Evolutionary conservation across 1,284 basidiomycete species (phyloP).

Genomic region (Sporisorium sorghi): DNA sequence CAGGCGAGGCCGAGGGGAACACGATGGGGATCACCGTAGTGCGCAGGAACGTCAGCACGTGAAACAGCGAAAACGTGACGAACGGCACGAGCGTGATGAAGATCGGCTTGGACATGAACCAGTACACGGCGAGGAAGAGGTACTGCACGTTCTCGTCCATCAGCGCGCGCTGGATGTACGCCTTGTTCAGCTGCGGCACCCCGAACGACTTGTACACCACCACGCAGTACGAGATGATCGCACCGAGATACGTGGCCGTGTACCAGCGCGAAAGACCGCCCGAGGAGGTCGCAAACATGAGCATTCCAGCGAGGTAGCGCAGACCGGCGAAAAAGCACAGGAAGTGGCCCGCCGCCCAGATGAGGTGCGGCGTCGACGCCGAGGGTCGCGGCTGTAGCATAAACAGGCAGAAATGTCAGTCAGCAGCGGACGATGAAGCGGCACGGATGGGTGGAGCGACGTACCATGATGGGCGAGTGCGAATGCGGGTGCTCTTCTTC

Average conservation of each 20-base stretch:
- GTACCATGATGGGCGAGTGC: too few relatives aligned
- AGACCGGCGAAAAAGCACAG: conserved; percentile 66
- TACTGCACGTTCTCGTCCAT: conserved; percentile 70
- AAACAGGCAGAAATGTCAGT: conserved; percentile 6
- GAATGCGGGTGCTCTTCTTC: neutral
- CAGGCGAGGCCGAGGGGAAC: conserved; percentile 48
- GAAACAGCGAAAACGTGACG: conserved; percentile 69
- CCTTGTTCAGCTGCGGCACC: conserved; percentile 64
- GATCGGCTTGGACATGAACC: conserved; percentile 69
- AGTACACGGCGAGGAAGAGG: conserved; percentile 68
- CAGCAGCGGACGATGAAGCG: too few relatives aligned
- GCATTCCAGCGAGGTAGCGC: conserved; percentile 59
- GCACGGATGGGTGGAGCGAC: neutral
- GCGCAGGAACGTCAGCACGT: conserved; percentile 65
- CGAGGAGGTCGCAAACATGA: conserved; percentile 54
- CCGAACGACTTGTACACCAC: conserved; percentile 69
- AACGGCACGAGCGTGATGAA: conserved; percentile 68
- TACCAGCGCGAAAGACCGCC: conserved; percentile 64
- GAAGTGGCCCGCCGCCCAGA: conserved; percentile 69
- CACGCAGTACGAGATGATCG: conserved; percentile 69
- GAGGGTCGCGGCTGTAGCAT: conserved; percentile 47
- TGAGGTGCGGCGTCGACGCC: conserved; percentile 67
- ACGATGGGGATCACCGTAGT: conserved; percentile 61
- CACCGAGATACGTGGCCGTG: conserved; percentile 64
- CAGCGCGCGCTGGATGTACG: conserved; percentile 67